Evolutionary conservation across 345 rosid genomes (phyloP).

Genomic region (Luvunga scandens): DNA sequence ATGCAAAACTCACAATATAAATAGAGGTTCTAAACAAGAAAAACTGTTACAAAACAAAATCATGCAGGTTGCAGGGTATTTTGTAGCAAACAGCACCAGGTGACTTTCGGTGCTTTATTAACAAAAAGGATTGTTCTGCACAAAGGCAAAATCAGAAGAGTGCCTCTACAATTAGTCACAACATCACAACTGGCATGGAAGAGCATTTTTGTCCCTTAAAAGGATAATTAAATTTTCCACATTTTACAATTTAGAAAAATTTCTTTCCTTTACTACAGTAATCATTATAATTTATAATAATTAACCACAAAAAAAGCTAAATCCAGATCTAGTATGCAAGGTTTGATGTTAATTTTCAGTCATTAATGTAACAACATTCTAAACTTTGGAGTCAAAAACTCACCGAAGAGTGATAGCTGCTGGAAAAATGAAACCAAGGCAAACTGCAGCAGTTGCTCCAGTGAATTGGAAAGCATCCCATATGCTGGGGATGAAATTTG

Average conservation of each 20-base stretch:
- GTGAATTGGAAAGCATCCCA: constrained; percentile 98
- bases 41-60: neutral
- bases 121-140: neutral
- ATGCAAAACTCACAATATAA: neutral
- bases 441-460: constrained; percentile 92
- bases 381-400: constrained; percentile 14
- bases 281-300: neutral
- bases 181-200: neutral
- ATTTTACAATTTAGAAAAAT: neutral
- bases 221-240: neutral
- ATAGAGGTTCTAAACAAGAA: neutral
- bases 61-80: neutral
- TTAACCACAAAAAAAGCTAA: neutral
- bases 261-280: neutral
- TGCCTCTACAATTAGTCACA: neutral
- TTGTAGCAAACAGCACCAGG: neutral
- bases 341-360: neutral
- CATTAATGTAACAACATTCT: neutral
- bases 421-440: constrained; percentile 93
- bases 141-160: neutral
- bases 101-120: neutral
- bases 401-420: constrained; percentile 81
- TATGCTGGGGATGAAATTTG: constrained; percentile 90
- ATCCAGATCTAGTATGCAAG: neutral
- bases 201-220: neutral